phyloP scores from a whole-genome alignment of 2,329 filamentous ascomycete genomes.

The Thielaviopsis ethacetica region DNA sequence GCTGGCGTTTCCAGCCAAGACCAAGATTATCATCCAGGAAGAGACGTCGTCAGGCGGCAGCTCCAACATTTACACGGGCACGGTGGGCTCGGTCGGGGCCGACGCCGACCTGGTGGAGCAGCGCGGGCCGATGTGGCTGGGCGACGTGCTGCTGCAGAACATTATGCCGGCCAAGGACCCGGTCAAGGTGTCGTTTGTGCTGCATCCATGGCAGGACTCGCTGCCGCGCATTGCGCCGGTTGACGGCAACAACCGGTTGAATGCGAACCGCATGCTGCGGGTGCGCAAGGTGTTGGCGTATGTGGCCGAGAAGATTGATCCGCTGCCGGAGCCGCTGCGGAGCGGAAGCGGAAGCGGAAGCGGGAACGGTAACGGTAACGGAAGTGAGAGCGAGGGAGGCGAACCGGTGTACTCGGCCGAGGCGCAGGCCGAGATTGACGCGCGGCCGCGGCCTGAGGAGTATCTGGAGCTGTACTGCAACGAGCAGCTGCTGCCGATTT shows the following conservation, averaged over 20 bases:
- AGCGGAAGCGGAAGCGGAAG: background rate
- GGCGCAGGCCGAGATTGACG: constrained; percentile 38
- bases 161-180: constrained; percentile 74
- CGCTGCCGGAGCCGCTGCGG: constrained; percentile 24
- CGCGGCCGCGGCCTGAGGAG: constrained; percentile 61
- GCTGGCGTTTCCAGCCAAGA: constrained; percentile 51
- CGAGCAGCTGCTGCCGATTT: constrained; percentile 60
- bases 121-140: constrained; percentile 79
- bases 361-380: too few species aligned
- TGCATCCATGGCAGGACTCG: constrained; percentile 63
- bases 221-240: constrained; percentile 58
- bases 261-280: constrained; percentile 90
- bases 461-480: constrained; percentile 94
- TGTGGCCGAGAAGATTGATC: constrained; percentile 79
- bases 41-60: constrained; percentile 47
- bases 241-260: constrained; percentile 78
- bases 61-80: constrained; percentile 82
- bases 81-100: constrained; percentile 57
- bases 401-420: too few species aligned
- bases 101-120: constrained; percentile 76
- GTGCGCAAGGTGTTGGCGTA: constrained; percentile 91
- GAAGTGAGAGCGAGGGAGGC: background rate
- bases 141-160: constrained; percentile 73
- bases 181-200: constrained; percentile 85
- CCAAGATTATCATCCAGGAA: constrained; percentile 53